Evolutionary conservation across 805 yeast species (phyloP).

Genomic region (Ascoidea tarda): DNA sequence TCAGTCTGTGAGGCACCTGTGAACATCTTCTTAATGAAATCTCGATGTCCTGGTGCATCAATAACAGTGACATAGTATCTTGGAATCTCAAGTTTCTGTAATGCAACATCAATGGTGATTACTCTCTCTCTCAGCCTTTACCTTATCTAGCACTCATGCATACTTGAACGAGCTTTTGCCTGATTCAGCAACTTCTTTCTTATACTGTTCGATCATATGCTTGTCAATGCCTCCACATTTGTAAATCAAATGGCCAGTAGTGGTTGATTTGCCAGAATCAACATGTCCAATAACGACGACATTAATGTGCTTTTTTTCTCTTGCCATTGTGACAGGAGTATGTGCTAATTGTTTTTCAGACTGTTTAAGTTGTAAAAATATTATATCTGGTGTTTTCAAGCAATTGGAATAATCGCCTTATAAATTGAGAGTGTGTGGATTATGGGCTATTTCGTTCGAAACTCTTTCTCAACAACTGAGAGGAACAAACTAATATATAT

Average conservation of each 20-base stretch:
- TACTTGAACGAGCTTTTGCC: conserved; percentile 96
- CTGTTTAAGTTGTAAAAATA: too few relatives aligned
- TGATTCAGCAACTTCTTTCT: conserved; percentile 94
- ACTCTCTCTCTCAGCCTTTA: conserved; percentile 95
- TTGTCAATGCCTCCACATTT: conserved; percentile 99
- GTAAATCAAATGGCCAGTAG: conserved; percentile 98
- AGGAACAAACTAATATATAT: too few relatives aligned
- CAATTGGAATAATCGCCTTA: too few relatives aligned
- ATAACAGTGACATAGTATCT: conserved; percentile 81
- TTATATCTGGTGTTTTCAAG: too few relatives aligned
- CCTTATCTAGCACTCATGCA: conserved; percentile 95
- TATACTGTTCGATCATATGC: conserved; percentile 97
- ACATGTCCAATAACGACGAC: conserved; percentile 99
- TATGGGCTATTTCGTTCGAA: too few relatives aligned
- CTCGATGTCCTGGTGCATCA: conserved; percentile 95
- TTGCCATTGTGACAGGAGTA: conserved; percentile 39
- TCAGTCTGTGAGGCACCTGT: conserved; percentile 96
- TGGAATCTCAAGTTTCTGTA: conserved; percentile 88
- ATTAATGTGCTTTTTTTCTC: conserved; percentile 96
- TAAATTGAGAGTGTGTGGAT: too few relatives aligned
- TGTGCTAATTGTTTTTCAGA: too few relatives aligned
- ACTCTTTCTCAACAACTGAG: too few relatives aligned
- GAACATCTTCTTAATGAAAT: conserved; percentile 92
- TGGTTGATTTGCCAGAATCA: conserved; percentile 98
- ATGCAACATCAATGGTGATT: conserved; percentile 89